A percentile compares a stretch with the other conserved stretches of the same genome.
phyloP scores from a whole-genome alignment of 2,329 filamentous ascomycete species.

The Diplodia intermedia region DNA sequence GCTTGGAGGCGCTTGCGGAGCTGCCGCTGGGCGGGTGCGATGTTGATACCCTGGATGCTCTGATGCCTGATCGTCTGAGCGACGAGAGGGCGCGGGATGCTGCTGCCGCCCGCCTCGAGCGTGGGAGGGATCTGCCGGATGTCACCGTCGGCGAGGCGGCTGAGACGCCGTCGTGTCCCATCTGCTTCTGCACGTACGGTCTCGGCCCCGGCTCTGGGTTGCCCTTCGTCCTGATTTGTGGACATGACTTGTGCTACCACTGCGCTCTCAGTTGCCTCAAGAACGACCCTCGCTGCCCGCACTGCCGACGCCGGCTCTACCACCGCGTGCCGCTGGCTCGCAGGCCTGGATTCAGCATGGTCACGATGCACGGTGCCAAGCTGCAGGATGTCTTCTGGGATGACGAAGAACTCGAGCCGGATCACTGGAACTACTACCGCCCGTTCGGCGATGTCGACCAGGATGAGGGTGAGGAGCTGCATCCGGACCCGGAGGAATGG shows the following conservation, averaged over 20 bases:
- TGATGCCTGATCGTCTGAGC: accelerated
- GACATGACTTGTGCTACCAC: not conserved
- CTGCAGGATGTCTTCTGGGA: too few relatives aligned
- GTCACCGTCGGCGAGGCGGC: too few relatives aligned
- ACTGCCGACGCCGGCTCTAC: not conserved
- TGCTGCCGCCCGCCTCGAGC: not conserved
- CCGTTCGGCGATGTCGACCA: too few relatives aligned
- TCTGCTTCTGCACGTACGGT: not conserved
- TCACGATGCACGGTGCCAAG: not conserved
- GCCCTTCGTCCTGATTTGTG: not conserved
- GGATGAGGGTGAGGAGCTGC: too few relatives aligned
- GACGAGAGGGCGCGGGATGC: too few relatives aligned
- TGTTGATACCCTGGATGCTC: accelerated
- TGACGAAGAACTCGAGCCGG: too few relatives aligned
- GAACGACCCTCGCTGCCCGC: not conserved
- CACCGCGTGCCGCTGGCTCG: not conserved
- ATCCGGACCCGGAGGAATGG: too few relatives aligned
- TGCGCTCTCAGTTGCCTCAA: not conserved
- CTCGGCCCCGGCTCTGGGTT: not conserved
- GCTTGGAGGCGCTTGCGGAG: not conserved
- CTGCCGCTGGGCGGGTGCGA: not conserved
- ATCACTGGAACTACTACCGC: too few relatives aligned
- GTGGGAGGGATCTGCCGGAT: not conserved
- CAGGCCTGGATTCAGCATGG: not conserved
- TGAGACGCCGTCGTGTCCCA: not conserved